Evolutionary conservation across 371 early-diverging fungal species (phyloP), one percentile per base, ranked within the genome.

Genomic region (Thermomucor indicae-seudaticae): DNA sequence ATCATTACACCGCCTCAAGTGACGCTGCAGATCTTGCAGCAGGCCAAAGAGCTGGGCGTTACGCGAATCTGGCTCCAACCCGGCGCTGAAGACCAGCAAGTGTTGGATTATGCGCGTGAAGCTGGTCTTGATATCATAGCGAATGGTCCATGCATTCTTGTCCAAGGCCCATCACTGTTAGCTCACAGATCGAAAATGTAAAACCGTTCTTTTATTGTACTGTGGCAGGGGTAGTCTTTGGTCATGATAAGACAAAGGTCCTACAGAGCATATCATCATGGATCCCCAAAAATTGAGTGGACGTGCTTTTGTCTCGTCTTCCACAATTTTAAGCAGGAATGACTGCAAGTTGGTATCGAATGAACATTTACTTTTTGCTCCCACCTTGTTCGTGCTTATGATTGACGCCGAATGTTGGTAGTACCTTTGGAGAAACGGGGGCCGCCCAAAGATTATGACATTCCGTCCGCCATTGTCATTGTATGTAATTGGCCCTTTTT

Each of bases 11-110:
- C 93, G 6, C 93, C 93, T 6, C 51, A 62, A 0, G 80, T 88
- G 7, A 88, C 92, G 1, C 65, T 76, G 0, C 46, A 64, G 0
- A 79, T 90, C 0, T 51, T 93, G 16, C 50, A 76, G 20, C 70
- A 84, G 30, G 90, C 88, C 6, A 71, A 79, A 14, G 47, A 58
- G 12, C 59, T 85, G 10, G 91, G 90, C 0, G 78, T 90, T 53
- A 64, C 53, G 29, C 57, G 78, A 24, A 50, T 90, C 28, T 93
- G 93, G 93, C 63, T 91, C 19, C 93, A 93, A 65, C 93, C 93
- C 0, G 91, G 89, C 32, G 83, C 81, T 39, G 89, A 90, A 40
- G 78, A 80, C 23, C 51, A 62, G 35, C 64, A 64, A 40, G 79
- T 78, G 14, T 25, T 76, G 19, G 70, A 67, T 12, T 75, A 75